Percentiles rank a stretch among this genome's conserved stretches.
These are phyloP conservation scores for Jatropha curcas DNA, from an alignment of 345 rosid species.

Conservation along the genomic window DNA sequence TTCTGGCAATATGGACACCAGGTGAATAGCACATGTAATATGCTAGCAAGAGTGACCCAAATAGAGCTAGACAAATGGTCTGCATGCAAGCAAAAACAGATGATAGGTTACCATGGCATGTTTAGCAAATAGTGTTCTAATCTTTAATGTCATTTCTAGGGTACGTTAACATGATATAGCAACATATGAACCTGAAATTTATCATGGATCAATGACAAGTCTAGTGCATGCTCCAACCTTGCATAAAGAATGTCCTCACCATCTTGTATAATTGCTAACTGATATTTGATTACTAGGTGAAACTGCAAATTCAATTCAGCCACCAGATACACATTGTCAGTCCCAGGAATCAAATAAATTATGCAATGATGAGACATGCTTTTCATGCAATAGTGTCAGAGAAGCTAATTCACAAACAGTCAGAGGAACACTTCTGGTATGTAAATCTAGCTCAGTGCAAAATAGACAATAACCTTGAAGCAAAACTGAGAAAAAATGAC, in stretches of 20 bases:
- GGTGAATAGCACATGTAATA: slow-evolving; percentile 40
- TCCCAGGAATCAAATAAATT: slow-evolving; percentile 47
- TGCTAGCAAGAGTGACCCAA: background rate
- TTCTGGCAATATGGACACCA: slow-evolving; percentile 98
- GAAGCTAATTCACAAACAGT: slow-evolving; percentile 75
- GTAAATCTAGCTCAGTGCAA: slow-evolving; percentile 21
- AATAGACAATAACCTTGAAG: background rate
- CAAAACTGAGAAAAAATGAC: background rate
- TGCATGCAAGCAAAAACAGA: background rate
- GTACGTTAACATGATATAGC: background rate
- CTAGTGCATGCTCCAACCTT: background rate
- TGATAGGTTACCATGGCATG: background rate
- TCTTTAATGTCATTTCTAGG: background rate
- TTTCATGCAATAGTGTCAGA: slow-evolving; percentile 62
- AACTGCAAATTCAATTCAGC: slow-evolving; percentile 70
- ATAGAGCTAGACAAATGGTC: background rate
- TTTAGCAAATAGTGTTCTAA: background rate
- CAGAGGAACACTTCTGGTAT: slow-evolving; percentile 91
- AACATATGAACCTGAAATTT: slow-evolving; percentile 1
- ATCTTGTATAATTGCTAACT: background rate
- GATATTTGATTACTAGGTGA: slow-evolving; percentile 51
- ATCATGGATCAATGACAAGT: background rate
- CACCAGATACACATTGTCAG: slow-evolving; percentile 54
- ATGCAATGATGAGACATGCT: slow-evolving; percentile 68
- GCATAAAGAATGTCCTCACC: background rate